Percentiles rank a stretch among this genome's conserved stretches.
Evolutionary conservation across 768 basidiomycete species (phyloP).

Genomic region (Rhodotorula toruloides): DNA sequence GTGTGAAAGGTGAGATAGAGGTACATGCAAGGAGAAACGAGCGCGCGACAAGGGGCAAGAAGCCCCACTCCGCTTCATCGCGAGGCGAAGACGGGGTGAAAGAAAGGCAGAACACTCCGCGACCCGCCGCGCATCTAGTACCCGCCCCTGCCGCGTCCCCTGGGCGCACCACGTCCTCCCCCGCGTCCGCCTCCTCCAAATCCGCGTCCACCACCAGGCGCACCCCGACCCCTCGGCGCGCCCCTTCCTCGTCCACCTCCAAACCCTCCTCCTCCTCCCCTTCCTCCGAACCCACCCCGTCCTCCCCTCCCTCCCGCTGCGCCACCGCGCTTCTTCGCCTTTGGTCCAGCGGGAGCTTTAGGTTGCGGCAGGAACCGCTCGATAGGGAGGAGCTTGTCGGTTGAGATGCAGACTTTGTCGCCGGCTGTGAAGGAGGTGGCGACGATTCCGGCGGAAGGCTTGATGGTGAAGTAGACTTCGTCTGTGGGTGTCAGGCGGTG

Average conservation of each 20-base stretch:
- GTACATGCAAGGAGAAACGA: no score
- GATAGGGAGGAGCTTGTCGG: constrained; percentile 93
- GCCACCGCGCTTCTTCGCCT: constrained; percentile 42
- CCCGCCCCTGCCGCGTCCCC: constrained; percentile 41
- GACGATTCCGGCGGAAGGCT: constrained; percentile 94
- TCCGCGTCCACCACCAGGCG: constrained; percentile 41
- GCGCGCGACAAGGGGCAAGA: no score
- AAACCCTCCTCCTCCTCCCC: constrained; percentile 48
- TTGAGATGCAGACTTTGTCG: constrained; percentile 94
- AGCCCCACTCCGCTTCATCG: no score
- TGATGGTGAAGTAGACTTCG: constrained; percentile 94
- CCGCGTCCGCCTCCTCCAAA: constrained; percentile 33
- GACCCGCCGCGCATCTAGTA: constrained; percentile 8
- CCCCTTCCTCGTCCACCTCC: constrained; percentile 26
- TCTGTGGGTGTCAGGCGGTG: constrained; percentile 8
- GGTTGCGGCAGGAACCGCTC: constrained; percentile 97
- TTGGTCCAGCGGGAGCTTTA: constrained; percentile 53
- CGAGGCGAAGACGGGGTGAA: no score
- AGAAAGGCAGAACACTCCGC: background rate
- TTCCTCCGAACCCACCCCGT: constrained; percentile 24
- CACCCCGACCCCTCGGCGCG: constrained; percentile 35
- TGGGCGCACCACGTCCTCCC: background rate
- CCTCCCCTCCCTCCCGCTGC: constrained; percentile 48
- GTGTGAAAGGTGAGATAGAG: no score
- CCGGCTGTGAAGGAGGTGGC: constrained; percentile 94